These are phyloP conservation scores for Breviolum minutum DNA, from an alignment of 73 alveolate species.

Conservation along the genomic window DNA sequence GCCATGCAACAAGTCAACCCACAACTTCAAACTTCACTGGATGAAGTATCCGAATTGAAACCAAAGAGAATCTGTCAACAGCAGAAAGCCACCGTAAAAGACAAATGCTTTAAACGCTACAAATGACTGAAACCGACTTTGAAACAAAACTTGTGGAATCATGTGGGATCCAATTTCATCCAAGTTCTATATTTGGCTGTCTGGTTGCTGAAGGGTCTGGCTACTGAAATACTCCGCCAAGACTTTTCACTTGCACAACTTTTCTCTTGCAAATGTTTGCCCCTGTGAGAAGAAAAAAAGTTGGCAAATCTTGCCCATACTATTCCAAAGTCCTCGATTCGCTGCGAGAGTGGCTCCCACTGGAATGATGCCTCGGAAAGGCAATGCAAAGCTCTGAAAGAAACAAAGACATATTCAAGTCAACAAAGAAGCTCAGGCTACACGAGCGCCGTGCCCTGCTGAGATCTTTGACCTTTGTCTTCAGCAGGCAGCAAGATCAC, in stretches of 20 bases:
- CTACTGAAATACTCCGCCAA: not conserved
- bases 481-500: not conserved
- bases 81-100: no score
- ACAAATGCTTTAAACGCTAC: no score
- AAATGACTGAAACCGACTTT: no score
- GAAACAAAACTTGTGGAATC: no score
- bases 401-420: not conserved
- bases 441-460: conserved; percentile 51
- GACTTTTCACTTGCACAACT: not conserved
- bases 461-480: conserved; percentile 66
- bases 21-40: no score
- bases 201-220: not conserved
- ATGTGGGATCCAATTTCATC: no score
- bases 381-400: not conserved
- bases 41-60: no score
- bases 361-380: conserved; percentile 64
- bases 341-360: conserved; percentile 89
- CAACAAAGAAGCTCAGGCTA: not conserved
- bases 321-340: conserved; percentile 42
- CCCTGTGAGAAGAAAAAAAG: no score
- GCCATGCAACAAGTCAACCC: no score
- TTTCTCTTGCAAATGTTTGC: no score
- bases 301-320: no score
- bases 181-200: not conserved
- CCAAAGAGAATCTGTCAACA: no score